Base-by-base conservation (phyloP, 495 filamentous ascomycete species). In the Neurospora terricola region DNA sequence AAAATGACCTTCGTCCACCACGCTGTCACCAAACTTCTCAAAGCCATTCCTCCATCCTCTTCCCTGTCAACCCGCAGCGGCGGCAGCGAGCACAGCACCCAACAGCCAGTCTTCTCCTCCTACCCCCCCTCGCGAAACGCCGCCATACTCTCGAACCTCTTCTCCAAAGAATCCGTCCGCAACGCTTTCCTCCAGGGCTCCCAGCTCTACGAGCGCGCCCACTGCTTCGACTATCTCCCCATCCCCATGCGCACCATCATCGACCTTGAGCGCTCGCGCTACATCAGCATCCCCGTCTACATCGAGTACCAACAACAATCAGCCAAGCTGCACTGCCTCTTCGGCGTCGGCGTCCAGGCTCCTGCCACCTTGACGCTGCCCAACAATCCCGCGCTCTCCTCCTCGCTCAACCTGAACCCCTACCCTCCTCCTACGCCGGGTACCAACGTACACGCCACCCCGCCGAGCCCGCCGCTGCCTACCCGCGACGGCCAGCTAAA, bases 261-360 rank as follows among this genome's bases (percentile, higher is more conserved):
- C 38, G 36, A 68, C 37, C 27, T 30, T 14, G 37, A 45, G 12
- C 59, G 23, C 30, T 84, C 81, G 18, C 80, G 90, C n/a, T 91
- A 85, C 75, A 77, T 82, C 30, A 82, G 82, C 43, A 85, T 85
- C 10, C 73, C 76, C 39, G 77, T 80, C 36, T 72, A 68, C 75
- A 45, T 69, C 16, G 74, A 72, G 27, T 74, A 83, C n/a, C 81
- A 84, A 27, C 90, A 91, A 76, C 78, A 82, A 68, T 88, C 87
- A 71, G 90, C 90, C 36, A 88, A 90, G 72, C 80, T 92, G 11
- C 90, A 91, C 73, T 86, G 84, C 48, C 81, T 90, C 36, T 89
- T 88, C 74, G 90, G 90, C 21, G 80, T 84, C 23, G 54, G 54
- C 54, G 54, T 66, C 12, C 54, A 66, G 14, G 14, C 54, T 8